Evolutionary conservation across 345 rosid species (phyloP).

Genomic region (Lumnitzera racemosa): DNA sequence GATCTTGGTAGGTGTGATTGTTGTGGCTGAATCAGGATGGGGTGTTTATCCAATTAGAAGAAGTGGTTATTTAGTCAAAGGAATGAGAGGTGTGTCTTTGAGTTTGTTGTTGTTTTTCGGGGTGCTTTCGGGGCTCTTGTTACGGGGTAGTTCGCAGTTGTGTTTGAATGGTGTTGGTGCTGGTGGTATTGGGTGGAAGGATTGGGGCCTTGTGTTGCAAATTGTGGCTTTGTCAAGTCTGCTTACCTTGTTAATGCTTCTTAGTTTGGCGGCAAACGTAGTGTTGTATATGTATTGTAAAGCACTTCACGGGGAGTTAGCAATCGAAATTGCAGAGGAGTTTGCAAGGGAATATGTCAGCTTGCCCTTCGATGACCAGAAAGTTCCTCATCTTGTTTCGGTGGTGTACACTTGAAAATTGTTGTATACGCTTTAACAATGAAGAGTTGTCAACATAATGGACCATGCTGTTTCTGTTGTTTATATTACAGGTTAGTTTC

Average conservation of each 20-base stretch:
- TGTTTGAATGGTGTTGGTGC: conserved; percentile 7
- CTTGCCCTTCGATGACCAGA: conserved; percentile 67
- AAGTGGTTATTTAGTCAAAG: conserved; percentile 39
- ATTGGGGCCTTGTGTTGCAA: conserved; percentile 29
- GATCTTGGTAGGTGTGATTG: conserved; percentile 40
- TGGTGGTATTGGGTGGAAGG: conserved; percentile 28
- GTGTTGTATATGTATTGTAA: conserved; percentile 67
- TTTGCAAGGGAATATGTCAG: conserved; percentile 56
- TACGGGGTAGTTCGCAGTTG: conserved; percentile 16
- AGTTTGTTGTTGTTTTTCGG: conserved; percentile 26
- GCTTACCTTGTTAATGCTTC: conserved; percentile 23
- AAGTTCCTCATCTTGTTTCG: conserved; percentile 61
- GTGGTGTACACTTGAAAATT: conserved; percentile 12
- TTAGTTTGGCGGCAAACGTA: conserved; percentile 37
- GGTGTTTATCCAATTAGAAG: conserved; percentile 58
- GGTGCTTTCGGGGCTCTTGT: conserved; percentile 13
- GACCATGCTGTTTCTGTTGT: conserved; percentile 11
- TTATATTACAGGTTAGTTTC: conserved; percentile 9
- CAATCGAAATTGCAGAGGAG: conserved; percentile 64
- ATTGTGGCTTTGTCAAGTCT: conserved; percentile 37
- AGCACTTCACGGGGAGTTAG: conserved; percentile 65
- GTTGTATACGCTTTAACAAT: too few relatives aligned
- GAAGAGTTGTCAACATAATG: too few relatives aligned
- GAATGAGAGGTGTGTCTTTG: conserved; percentile 38
- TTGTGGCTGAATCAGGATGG: conserved; percentile 62